Evolutionary conservation across 2,329 filamentous ascomycete species (phyloP), one percentile per base, ranked within the genome.

Genomic region (Cephalotrichum gorgonifer): DNA sequence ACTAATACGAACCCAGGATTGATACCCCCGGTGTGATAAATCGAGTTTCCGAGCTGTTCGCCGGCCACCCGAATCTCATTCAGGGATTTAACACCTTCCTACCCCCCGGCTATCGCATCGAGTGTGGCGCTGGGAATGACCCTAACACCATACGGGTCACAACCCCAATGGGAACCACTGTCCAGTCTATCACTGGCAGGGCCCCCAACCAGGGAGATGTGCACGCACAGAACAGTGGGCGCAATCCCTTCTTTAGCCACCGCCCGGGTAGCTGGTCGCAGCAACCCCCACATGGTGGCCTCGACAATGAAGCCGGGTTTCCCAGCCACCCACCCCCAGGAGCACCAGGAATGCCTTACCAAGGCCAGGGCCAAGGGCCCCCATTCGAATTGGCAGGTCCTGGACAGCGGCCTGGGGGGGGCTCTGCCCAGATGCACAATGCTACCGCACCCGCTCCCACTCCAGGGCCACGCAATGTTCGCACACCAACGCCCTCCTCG

Each of bases 11-110:
- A 20, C 8, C 44, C 51, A 84, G 86, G 3, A 98, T 98, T 58
- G 93, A 98, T 63, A 98, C 93, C 0, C 93, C 93, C 0, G 93
- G 93, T 1, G 93, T 98, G 3, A 98, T 98, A 57, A 94, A 95
- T 59, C 83, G 93, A 44, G 93, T 98, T 26, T 97, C 93, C 2
- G 88, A 89, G 47, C 79, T 98, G 1, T 98, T 98, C 62, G 90
- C 91, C 22, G 93, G 93, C 3, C 91, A 98, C 59, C 93, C 93
- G 3, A 93, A 87, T 61, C 76, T 95, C 25, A 97, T 98, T 44
- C 91, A 97, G 65, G 93, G 93, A 0, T 98, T 98, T 65, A 98
- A 98, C 62, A 98, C 93, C 0, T 98, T 98, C 63, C 72, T 98
- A 8, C 93, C 93, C 3, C 90, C 90, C 0, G 90, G 93, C 2